phyloP scores from a whole-genome alignment of 768 basidiomycete genomes.

The Tricholoma sp. region DNA sequence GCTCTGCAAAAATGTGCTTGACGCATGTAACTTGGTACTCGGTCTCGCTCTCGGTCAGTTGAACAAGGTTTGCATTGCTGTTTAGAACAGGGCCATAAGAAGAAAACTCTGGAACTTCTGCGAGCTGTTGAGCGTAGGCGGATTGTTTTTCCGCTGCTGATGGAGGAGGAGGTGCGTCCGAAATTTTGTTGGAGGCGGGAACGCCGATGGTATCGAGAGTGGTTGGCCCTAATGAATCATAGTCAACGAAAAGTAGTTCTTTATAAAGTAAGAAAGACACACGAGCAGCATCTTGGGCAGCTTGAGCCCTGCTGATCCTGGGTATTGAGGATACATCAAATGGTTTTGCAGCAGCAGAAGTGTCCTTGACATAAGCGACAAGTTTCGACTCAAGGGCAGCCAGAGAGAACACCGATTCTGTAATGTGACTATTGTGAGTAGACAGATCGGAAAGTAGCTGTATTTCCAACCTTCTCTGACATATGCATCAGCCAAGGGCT shows the following conservation, averaged over 20 bases:
- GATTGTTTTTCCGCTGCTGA: slow-evolving; percentile 87
- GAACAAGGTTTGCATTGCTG: slow-evolving; percentile 73
- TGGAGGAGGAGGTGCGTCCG: slow-evolving; percentile 65
- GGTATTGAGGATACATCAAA: slow-evolving; percentile 86
- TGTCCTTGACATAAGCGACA: slow-evolving; percentile 89
- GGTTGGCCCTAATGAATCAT: slow-evolving; percentile 61
- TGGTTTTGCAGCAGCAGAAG: slow-evolving; percentile 59
- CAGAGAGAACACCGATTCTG: slow-evolving; percentile 93
- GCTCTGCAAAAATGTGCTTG: slow-evolving; percentile 94
- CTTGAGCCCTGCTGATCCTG: slow-evolving; percentile 91
- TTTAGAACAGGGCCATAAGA: slow-evolving; percentile 83
- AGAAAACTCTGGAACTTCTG: slow-evolving; percentile 81
- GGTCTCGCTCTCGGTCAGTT: slow-evolving; percentile 94
- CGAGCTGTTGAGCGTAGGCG: slow-evolving; percentile 79
- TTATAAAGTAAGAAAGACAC: slow-evolving; percentile 24
- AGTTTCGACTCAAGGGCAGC: slow-evolving; percentile 87
- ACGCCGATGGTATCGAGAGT: slow-evolving; percentile 81
- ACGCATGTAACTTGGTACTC: slow-evolving; percentile 97
- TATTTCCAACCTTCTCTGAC: slow-evolving; percentile 76
- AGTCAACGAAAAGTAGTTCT: slow-evolving; percentile 1
- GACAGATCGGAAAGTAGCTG: slow-evolving; percentile 1
- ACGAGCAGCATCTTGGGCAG: slow-evolving; percentile 86
- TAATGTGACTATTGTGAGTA: slow-evolving; percentile 2
- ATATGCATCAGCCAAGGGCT: slow-evolving; percentile 76
- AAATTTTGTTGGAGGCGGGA: slow-evolving; percentile 53